Conservation (phyloP, 176 grass and related monocot species). For the Avena atlantica region DNA sequence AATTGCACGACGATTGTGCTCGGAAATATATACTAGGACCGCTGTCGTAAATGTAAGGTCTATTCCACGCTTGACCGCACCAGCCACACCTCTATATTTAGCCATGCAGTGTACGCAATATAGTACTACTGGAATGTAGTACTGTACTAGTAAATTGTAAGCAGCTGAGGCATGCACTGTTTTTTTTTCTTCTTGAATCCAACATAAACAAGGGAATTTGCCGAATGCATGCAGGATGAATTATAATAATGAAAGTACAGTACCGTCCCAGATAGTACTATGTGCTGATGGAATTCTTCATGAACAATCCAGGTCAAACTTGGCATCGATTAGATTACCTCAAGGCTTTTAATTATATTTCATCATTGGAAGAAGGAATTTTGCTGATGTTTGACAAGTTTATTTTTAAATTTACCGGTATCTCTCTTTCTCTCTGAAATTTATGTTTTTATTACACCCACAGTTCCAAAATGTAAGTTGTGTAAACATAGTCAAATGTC, state of each 20-base stretch:
- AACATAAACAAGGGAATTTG: not conserved
- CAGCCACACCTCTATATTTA: conserved; percentile 4
- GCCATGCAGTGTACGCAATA: not conserved
- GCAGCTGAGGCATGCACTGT: not conserved
- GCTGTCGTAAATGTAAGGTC: not conserved
- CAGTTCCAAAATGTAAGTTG: no score
- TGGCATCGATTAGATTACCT: not conserved
- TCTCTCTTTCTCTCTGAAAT: no score
- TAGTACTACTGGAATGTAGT: no score
- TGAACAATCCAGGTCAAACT: not conserved
- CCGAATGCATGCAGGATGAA: not conserved
- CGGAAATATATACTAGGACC: not conserved
- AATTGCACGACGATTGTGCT: not conserved
- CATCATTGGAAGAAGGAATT: no score
- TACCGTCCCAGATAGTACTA: not conserved
- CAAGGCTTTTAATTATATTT: not conserved
- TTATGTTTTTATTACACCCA: no score
- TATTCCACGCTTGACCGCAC: not conserved
- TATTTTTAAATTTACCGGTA: no score
- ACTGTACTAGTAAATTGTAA: no score
- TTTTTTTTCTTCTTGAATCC: not conserved
- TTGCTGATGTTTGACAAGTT: no score
- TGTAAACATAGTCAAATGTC: no score
- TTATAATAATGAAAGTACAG: not conserved
- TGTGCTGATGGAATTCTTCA: not conserved